Percentiles rank a stretch among this genome's conserved stretches.
Conservation (phyloP, 2,329 filamentous ascomycete genomes). For the Grosmannia huntii region DNA sequence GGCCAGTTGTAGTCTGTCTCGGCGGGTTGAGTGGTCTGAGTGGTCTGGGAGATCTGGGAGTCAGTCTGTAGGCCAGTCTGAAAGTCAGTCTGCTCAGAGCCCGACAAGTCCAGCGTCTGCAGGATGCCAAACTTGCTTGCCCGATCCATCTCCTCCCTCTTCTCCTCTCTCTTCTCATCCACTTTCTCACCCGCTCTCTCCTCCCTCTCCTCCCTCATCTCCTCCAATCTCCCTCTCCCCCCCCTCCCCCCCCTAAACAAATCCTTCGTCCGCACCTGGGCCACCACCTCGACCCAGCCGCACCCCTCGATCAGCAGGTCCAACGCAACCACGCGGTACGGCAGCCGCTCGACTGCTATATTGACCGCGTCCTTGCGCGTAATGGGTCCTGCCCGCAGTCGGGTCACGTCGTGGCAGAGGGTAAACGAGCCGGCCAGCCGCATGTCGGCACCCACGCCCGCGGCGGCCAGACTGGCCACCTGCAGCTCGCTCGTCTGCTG, state of each 20-base stretch:
- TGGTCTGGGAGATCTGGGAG: too few relatives aligned
- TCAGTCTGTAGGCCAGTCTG: not conserved
- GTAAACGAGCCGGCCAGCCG: slow-evolving; percentile 61
- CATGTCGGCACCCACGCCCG: slow-evolving; percentile 45
- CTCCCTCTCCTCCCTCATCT: too few relatives aligned
- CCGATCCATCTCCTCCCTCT: not conserved
- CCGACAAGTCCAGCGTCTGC: slow-evolving; percentile 18
- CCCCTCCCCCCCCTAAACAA: slow-evolving; percentile 16
- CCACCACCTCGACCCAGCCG: slow-evolving; percentile 82
- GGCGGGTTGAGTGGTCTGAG: too few relatives aligned
- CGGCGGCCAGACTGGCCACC: slow-evolving; percentile 50
- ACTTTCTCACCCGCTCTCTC: not conserved
- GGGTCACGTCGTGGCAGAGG: slow-evolving; percentile 75
- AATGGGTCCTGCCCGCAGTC: slow-evolving; percentile 59
- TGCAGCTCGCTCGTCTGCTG: slow-evolving; percentile 44
- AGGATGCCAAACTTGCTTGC: slow-evolving; percentile 7
- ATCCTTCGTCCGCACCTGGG: slow-evolving; percentile 58
- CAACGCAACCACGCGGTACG: slow-evolving; percentile 65
- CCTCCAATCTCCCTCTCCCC: not conserved
- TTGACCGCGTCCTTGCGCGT: slow-evolving; percentile 50
- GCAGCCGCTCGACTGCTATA: slow-evolving; percentile 53
- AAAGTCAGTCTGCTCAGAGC: not conserved
- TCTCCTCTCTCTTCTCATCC: not conserved
- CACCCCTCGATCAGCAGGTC: slow-evolving; percentile 87
- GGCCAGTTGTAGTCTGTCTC: slow-evolving; percentile 40